phyloP scores from a whole-genome alignment of 768 basidiomycete genomes.

The Kwoniella mangroviensis region DNA sequence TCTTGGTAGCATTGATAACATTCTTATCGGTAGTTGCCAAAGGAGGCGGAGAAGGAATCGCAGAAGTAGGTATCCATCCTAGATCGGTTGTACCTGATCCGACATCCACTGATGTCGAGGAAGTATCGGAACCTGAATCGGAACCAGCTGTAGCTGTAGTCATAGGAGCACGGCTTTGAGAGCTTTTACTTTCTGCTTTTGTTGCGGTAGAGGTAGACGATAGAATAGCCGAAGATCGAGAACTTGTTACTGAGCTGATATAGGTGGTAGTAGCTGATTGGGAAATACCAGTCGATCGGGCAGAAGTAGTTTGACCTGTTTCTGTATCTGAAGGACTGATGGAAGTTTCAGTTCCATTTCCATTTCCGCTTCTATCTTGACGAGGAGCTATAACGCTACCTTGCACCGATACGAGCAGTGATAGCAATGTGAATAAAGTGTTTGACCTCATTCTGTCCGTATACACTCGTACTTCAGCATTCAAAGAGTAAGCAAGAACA shows the following conservation, averaged over 20 bases:
- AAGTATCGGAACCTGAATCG: not conserved
- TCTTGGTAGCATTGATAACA: conserved; percentile 14
- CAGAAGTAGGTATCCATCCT: conserved; percentile 21
- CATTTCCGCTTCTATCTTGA: not conserved
- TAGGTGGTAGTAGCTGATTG: no score
- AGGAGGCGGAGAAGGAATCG: conserved; percentile 6
- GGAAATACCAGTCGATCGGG: no score
- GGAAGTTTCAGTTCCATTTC: not conserved
- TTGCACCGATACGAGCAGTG: not conserved
- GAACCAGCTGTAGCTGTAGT: not conserved
- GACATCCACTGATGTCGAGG: not conserved
- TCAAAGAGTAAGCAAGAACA: no score
- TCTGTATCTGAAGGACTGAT: no score
- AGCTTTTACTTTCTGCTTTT: no score
- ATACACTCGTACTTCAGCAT: no score
- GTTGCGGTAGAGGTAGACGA: no score
- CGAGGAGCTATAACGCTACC: not conserved
- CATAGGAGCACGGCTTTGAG: no score
- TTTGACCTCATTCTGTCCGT: not conserved
- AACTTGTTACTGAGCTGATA: no score
- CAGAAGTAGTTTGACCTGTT: no score
- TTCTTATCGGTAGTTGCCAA: conserved; percentile 15
- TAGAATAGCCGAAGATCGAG: no score
- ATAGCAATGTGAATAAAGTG: not conserved
- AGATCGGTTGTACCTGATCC: conserved; percentile 12